Evolutionary conservation across 2,329 filamentous ascomycete genomes (phyloP), one percentile per base, ranked within the genome.

Genomic region (Mariannaea sp.): DNA sequence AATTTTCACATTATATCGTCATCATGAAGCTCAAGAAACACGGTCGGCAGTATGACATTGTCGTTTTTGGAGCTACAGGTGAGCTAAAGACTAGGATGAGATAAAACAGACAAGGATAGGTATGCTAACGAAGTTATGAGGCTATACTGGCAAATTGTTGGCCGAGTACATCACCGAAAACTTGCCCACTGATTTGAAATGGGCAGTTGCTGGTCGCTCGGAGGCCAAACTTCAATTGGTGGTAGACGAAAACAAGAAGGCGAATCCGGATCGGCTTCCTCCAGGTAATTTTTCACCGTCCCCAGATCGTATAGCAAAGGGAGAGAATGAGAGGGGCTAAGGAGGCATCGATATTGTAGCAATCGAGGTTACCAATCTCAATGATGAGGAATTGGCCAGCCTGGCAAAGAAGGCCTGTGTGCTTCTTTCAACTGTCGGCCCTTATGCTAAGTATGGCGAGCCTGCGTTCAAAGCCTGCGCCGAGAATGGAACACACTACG

Each of bases 131-230:
- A 44, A 20, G 44, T 50, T 22, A 30, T n/a, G 42, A 69, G 92
- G 92, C 22, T 96, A 95, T 73, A 97, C 92, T 0, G 92, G 92
- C 32, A 86, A 84, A 60, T 79, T 89, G 61, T 85, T 85, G 2
- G 86, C 87, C 22, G 86, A 95, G 70, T 85, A 94, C 71, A 87
- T 96, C 65, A 80, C 85, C 46, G 80, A 79, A 12, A 75, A 83
- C 59, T 77, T 91, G 1, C 88, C 92, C 0, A 90, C 88, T 14
- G 83, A 90, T 68, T 71, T 96, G 57, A 91, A 85, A 76, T 97
- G 92, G 92, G 92, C 90, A 12, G 78, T 97, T 49, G 90, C 91
- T 39, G 92, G 92, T 24, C 88, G 92, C 20, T 92, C 89, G n/a
- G 76, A 80, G 42, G 75, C 79, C 42, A 96, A 96, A 71, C 80